Evolutionary conservation across 1,139 yeast genomes (phyloP), one percentile per base, ranked within the genome.

Genomic region (Pichiaceae sp.): DNA sequence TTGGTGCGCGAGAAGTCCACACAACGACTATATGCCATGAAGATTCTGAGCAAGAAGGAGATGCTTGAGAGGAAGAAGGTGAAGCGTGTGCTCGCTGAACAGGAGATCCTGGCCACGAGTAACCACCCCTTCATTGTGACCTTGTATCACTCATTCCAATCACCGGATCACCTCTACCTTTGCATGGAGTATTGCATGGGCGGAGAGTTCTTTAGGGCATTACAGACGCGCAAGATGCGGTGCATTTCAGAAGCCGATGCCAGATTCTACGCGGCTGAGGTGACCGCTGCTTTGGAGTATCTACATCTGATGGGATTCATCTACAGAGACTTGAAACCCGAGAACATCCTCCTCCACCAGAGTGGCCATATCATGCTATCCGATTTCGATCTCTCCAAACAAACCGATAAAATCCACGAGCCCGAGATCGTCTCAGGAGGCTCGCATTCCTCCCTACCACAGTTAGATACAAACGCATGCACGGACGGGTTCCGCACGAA

Each of bases 161-260:
- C 95, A 11, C 93, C 85, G 39, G 96, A 89, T 47, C 78, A 83
- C 54, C 63, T 93, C n/a, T 93, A 89, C 53, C 71, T 93, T 36
- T 93, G 98, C 57, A 89, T 93, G 96, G 99, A 93, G 59, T 93
- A 91, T 53, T 93, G 98, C 56, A 87, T 91, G 93, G 99, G 99
- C 17, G 98, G 99, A 34, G 99, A 93, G 60, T 93, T 93, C 56
- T 93, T 93, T 66, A 68, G 98, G 42, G 98, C 98, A 0, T 63
- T 93, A 37, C 98, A 93, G 61, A 87, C 96, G 0, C 70, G 96
- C 43, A 83, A 79, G 43, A 75, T 89, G 37, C 86, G 87, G 55
- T 83, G 95, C 44, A 79, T 93, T 14, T 69, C 77, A 28, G 99
- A 93, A 57, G 74, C 68, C 35, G 97, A 89, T 56, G 97, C 98